Percentiles rank a stretch among this genome's conserved stretches.
phyloP scores from a whole-genome alignment of 2,329 filamentous ascomycete species.

The Monosporascus sp. region DNA sequence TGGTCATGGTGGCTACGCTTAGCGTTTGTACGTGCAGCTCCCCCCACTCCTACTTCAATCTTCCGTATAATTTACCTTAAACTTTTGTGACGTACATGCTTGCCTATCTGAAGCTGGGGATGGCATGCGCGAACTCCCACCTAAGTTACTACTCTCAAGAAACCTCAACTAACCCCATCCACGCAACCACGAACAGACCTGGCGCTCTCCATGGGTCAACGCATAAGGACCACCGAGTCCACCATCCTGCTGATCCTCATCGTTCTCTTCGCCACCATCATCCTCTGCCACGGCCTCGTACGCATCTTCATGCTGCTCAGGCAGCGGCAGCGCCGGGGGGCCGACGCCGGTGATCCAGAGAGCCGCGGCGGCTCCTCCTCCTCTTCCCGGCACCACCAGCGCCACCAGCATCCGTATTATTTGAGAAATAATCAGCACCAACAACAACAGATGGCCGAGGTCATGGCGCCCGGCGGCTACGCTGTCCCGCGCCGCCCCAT shows the following conservation, averaged over 20 bases:
- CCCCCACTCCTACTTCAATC: background rate
- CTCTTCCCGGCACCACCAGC: slow-evolving; percentile 11
- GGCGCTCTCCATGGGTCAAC: slow-evolving; percentile 61
- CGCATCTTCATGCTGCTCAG: slow-evolving; percentile 64
- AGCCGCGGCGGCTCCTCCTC: background rate
- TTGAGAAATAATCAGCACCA: slow-evolving; percentile 4
- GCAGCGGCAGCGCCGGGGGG: slow-evolving; percentile 27
- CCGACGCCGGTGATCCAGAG: slow-evolving; percentile 26
- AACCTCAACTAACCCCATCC: background rate
- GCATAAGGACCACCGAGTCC: slow-evolving; percentile 62
- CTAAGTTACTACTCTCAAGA: background rate
- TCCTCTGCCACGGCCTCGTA: slow-evolving; percentile 76
- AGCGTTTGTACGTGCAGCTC: slow-evolving; percentile 55
- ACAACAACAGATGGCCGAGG: slow-evolving; percentile 30
- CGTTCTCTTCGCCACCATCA: slow-evolving; percentile 66
- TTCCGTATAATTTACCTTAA: background rate
- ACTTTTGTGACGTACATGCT: background rate
- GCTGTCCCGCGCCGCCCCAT: slow-evolving; percentile 69
- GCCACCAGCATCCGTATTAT: slow-evolving; percentile 1
- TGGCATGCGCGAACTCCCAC: too few relatives aligned
- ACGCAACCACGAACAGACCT: slow-evolving; percentile 51
- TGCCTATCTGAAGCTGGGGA: background rate
- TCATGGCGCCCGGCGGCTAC: slow-evolving; percentile 57
- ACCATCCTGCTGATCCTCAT: slow-evolving; percentile 76
- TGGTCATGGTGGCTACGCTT: slow-evolving; percentile 54